A percentile compares a stretch with the other conserved stretches of the same genome.
These are phyloP conservation scores for Elsinoe fawcettii DNA, from an alignment of 2,329 filamentous ascomycete genomes.

Conservation along the genomic window DNA sequence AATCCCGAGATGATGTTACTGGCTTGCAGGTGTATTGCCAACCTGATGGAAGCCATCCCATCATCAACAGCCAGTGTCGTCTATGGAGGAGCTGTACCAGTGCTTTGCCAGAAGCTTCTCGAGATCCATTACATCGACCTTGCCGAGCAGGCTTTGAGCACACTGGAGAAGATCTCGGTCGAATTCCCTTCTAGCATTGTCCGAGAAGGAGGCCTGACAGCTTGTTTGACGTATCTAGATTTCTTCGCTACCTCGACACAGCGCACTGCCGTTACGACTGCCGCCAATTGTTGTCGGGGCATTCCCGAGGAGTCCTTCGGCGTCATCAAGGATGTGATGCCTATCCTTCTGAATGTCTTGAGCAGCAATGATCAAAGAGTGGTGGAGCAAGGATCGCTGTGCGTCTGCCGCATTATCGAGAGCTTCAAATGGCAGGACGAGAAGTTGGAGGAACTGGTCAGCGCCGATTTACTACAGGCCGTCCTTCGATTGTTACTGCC, in stretches of 20 bases:
- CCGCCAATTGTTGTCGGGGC: constrained; percentile 96
- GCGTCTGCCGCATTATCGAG: constrained; percentile 91
- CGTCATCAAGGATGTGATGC: constrained; percentile 93
- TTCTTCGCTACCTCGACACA: constrained; percentile 98
- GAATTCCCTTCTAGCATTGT: constrained; percentile 95
- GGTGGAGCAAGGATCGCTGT: constrained; percentile 91
- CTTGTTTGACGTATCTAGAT: constrained; percentile 92
- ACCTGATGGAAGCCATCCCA: constrained; percentile 93
- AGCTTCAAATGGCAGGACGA: constrained; percentile 85
- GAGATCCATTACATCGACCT: constrained; percentile 97
- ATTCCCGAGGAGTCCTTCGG: constrained; percentile 89
- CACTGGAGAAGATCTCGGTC: constrained; percentile 91
- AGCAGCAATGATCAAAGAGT: constrained; percentile 91
- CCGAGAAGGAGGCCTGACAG: constrained; percentile 85
- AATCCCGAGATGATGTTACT: constrained; percentile 97
- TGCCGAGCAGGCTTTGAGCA: constrained; percentile 93
- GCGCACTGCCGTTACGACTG: constrained; percentile 90
- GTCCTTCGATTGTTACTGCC: constrained; percentile 82
- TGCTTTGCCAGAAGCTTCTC: constrained; percentile 87
- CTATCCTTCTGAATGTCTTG: constrained; percentile 81
- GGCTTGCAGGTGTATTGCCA: constrained; percentile 89
- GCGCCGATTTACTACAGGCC: constrained; percentile 74
- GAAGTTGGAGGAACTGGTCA: constrained; percentile 88
- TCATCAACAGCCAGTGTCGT: constrained; percentile 91
- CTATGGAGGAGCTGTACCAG: constrained; percentile 90